Base-by-base conservation (phyloP, 2,329 filamentous ascomycete genomes). In the Cladosporium cucumerinum region DNA sequence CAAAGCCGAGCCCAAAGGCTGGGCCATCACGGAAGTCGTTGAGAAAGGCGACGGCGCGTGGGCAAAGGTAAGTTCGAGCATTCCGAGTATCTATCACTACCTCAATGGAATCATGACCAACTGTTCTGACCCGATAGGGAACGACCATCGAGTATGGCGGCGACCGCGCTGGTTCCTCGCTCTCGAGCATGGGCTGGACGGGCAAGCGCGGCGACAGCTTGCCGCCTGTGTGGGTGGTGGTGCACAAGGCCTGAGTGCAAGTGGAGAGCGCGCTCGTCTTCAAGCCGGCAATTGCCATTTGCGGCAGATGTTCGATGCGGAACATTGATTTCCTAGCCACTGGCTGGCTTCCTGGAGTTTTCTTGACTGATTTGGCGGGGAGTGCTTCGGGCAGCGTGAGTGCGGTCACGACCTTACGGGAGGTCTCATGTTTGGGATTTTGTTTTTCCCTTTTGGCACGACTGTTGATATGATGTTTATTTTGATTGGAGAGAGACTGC, bases 211-310 rank as follows among this genome's bases (percentile, higher is more conserved):
- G 75, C 6, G 66, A 55, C 2, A 62, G 54, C 21, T 61, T 73
- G 62, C 73, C 74, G 25, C 76, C 76, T 36, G 75, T 78, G n/a
- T 75, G 74, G 74, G 64, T 75, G 65, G 69, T 74, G 26, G 66
- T 76, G 55, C 73, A 76, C 63, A 72, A 72, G 68, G 68, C 62
- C 25, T 73, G 49, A 62, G 49, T 23, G n/a, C n/a, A n/a, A n/a
- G n/a, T 7, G 30, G 51, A 32, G 51, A 28, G 51, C 1, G 66
- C 69, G n/a, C 25, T 21, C 18, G 48, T 11, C 4, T 25, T 11
- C 11, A 7, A 5, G 12, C 11, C 1, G 25, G 10, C 18, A 32
- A 32, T 32, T 10, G 30, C 3, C 30, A 32, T 32, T 10, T 11
- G 10, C 30, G 8, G 30, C 30, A 32, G 12, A 32, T 32, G 30